Evolutionary conservation across 2,329 filamentous ascomycete genomes (phyloP).

Genomic region (Botrytis deweyae): DNA sequence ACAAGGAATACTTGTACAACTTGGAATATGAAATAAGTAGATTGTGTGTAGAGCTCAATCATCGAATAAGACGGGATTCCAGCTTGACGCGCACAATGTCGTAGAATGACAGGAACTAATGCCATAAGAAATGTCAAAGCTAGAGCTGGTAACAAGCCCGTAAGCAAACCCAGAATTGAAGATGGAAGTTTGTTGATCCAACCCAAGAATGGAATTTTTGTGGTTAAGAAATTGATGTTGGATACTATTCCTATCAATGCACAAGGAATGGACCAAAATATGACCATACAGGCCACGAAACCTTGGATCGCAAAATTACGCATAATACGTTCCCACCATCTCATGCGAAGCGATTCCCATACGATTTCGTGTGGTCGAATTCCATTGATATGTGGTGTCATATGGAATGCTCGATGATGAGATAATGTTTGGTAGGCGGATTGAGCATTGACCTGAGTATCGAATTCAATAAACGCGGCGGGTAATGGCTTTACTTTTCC

Average conservation of each 20-base stretch:
- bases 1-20: slow-evolving; percentile 68
- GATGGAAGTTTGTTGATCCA: slow-evolving; percentile 58
- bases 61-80: slow-evolving; percentile 58
- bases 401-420: slow-evolving; percentile 61
- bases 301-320: slow-evolving; percentile 50
- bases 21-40: slow-evolving; percentile 62
- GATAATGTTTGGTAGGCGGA: slow-evolving; percentile 63
- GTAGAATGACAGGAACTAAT: slow-evolving; percentile 58
- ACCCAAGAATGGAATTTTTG: slow-evolving; percentile 52
- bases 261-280: slow-evolving; percentile 70
- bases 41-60: slow-evolving; percentile 62
- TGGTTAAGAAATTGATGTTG: slow-evolving; percentile 57
- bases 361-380: slow-evolving; percentile 61
- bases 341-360: slow-evolving; percentile 65
- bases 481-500: slow-evolving; percentile 54
- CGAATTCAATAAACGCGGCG: slow-evolving; percentile 66
- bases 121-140: slow-evolving; percentile 61
- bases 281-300: slow-evolving; percentile 56
- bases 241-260: slow-evolving; percentile 63
- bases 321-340: slow-evolving; percentile 60
- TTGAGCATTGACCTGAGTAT: slow-evolving; percentile 60
- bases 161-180: slow-evolving; percentile 58
- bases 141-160: slow-evolving; percentile 60
- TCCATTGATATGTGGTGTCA: slow-evolving; percentile 63
- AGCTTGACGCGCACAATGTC: slow-evolving; percentile 58